Conservation (phyloP, 176 grass and related monocot genomes). For the Triticum monococcum region DNA sequence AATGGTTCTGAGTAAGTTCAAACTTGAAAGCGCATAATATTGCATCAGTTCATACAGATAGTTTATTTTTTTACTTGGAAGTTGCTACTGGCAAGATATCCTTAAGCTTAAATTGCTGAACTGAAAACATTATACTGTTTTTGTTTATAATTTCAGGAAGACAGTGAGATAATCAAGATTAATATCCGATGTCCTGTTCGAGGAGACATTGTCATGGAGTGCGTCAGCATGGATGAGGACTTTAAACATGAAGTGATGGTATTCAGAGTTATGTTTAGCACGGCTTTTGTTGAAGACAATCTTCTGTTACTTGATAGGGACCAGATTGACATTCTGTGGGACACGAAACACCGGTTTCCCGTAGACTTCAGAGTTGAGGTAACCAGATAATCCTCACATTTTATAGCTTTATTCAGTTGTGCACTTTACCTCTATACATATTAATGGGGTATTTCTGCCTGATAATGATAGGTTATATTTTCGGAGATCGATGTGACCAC, state of each 20-base stretch:
- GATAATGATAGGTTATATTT: constrained; percentile 47
- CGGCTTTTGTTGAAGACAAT: constrained; percentile 74
- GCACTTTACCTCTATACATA: not conserved
- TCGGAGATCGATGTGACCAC: constrained; percentile 31
- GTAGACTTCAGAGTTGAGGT: constrained; percentile 94
- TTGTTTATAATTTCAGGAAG: constrained; percentile 54
- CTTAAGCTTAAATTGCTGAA: constrained; percentile 21
- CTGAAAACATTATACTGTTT: not conserved
- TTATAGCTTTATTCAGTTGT: not conserved
- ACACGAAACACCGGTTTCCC: constrained; percentile 76
- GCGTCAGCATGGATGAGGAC: constrained; percentile 70
- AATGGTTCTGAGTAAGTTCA: not conserved
- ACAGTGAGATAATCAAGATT: constrained; percentile 53
- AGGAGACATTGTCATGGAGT: constrained; percentile 87
- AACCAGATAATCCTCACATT: constrained; percentile 9
- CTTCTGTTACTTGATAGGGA: constrained; percentile 63
- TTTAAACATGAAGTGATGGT: constrained; percentile 73
- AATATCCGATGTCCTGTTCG: constrained; percentile 43
- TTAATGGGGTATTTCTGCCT: not conserved
- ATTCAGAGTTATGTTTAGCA: constrained; percentile 94
- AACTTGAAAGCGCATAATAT: not conserved
- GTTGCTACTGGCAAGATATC: not conserved
- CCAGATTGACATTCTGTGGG: constrained; percentile 91
- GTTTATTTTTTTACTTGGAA: not conserved
- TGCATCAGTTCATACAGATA: not conserved